A percentile compares a stretch with the other conserved stretches of the same genome.
These are phyloP conservation scores for Tetracladium maxilliforme DNA, from an alignment of 2,329 filamentous ascomycete genomes.

Conservation along the genomic window DNA sequence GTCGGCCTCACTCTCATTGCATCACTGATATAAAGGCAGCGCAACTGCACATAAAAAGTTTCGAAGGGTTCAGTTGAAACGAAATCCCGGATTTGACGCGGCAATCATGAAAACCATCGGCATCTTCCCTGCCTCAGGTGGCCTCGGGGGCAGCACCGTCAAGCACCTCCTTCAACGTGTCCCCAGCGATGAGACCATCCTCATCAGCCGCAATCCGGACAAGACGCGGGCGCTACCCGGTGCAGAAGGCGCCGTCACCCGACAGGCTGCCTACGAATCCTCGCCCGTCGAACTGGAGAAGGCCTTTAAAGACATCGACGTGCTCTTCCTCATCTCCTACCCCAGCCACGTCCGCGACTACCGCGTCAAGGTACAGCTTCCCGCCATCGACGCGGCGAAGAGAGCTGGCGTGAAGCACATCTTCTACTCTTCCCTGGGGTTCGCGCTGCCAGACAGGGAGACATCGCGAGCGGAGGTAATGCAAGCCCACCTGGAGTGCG, in stretches of 20 bases:
- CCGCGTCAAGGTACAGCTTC: slow-evolving; percentile 7
- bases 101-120: too few species aligned
- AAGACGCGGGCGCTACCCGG: slow-evolving; percentile 23
- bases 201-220: slow-evolving; percentile 28
- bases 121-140: slow-evolving; percentile 35
- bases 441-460: too few species aligned
- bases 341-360: slow-evolving; percentile 30
- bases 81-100: too few species aligned
- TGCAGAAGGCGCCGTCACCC: slow-evolving; percentile 27
- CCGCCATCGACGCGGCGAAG: slow-evolving; percentile 13
- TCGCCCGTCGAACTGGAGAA: slow-evolving; percentile 23
- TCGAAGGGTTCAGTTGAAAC: too few species aligned
- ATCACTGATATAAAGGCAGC: too few species aligned
- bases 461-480: too few species aligned
- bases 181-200: slow-evolving; percentile 26
- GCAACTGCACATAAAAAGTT: too few species aligned
- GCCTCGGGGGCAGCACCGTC: slow-evolving; percentile 33
- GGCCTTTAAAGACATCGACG: slow-evolving; percentile 32
- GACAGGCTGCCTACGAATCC: slow-evolving; percentile 34
- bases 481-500: too few species aligned
- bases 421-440: slow-evolving; percentile 17
- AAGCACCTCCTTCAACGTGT: slow-evolving; percentile 28
- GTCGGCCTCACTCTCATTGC: too few species aligned
- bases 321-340: slow-evolving; percentile 39
- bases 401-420: slow-evolving; percentile 16